Conservation (phyloP, 768 basidiomycete genomes). For the Calvatia gigantea region DNA sequence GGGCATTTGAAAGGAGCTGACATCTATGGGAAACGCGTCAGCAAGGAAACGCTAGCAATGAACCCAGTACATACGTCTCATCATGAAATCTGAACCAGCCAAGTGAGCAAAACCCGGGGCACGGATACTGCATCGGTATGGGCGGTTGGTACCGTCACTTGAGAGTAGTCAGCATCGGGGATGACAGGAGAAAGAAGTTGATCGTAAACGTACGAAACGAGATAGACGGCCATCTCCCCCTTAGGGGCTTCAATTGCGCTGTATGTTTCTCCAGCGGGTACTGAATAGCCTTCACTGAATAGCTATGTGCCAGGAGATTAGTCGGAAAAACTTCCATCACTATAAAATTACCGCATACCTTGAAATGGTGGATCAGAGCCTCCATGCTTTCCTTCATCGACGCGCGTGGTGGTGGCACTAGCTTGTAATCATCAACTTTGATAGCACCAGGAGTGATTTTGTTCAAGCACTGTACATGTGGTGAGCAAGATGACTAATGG, state of each 20-base stretch:
- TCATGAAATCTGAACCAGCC: conserved; percentile 97
- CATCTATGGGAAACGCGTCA: conserved; percentile 33
- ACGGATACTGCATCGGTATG: conserved; percentile 96
- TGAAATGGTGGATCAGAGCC: conserved; percentile 97
- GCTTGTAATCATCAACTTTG: conserved; percentile 97
- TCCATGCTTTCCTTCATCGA: conserved; percentile 99
- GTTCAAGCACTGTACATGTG: conserved; percentile 61
- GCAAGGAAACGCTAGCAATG: conserved; percentile 11
- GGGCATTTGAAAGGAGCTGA: conserved; percentile 24
- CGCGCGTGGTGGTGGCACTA: conserved; percentile 92
- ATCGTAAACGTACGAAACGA: conserved; percentile 74
- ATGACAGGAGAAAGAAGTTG: neutral
- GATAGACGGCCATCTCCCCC: conserved; percentile 98
- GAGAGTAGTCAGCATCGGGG: conserved; percentile 2
- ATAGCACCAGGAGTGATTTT: conserved; percentile 92
- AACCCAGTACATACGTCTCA: conserved; percentile 64
- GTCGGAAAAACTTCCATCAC: neutral
- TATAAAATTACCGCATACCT: conserved; percentile 40
- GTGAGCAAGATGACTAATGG: neutral
- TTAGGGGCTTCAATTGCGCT: conserved; percentile 97
- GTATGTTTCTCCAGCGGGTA: conserved; percentile 96
- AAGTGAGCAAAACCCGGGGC: conserved; percentile 96
- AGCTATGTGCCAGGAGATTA: conserved; percentile 42
- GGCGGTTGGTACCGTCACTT: conserved; percentile 92
- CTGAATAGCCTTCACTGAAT: conserved; percentile 95